Base-by-base conservation (phyloP, 768 basidiomycete genomes). In the Cystoderma amianthinum region DNA sequence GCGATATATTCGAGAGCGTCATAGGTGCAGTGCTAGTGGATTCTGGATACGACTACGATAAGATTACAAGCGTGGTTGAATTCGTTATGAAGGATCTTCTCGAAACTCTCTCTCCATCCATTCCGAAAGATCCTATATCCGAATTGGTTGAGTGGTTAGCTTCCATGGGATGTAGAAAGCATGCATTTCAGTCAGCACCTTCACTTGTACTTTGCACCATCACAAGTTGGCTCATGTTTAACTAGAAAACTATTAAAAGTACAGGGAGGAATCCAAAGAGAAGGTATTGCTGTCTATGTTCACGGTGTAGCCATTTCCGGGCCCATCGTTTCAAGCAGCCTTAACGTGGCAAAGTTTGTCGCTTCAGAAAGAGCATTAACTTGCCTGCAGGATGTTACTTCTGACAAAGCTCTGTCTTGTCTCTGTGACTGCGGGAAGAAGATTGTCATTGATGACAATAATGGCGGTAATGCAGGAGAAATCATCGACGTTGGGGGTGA, bases 21-120 rank as follows among this genome's bases (percentile, higher is more conserved):
- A 64, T 92, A 23, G 92, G 89, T 1, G 90, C 88, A 2, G 67
- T 95, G 15, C 72, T 95, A 20, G 74, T 94, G 32, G 92, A 95
- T 60, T 76, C 78, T 3, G 79, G 72, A 3, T 88, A 82, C 53
- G 62, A 88, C 47, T 80, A 85, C 45, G 86, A 89, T 38, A 75
- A 68, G 44, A 77, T 80, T 3, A 72, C 74, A 12, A 64, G 64
- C 0, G 68, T 90, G 13, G 71, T 81, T 16, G 76, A 82, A 56
- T 48, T 64, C 33, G 61, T 80, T 16, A 83, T 93, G 78, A 65
- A 67, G 18, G 85, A 85, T 32, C 64, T 92, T 2, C 58, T 94
- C 20, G 69, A 62, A 5, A 65, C 65, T 1, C 63, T 92, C 13
- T 71, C 70, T 0, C 81, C 82, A 1, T 67, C 72, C 21, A 58